phyloP scores from a whole-genome alignment of 2,329 filamentous ascomycete genomes.

The Ustulina deusta region DNA sequence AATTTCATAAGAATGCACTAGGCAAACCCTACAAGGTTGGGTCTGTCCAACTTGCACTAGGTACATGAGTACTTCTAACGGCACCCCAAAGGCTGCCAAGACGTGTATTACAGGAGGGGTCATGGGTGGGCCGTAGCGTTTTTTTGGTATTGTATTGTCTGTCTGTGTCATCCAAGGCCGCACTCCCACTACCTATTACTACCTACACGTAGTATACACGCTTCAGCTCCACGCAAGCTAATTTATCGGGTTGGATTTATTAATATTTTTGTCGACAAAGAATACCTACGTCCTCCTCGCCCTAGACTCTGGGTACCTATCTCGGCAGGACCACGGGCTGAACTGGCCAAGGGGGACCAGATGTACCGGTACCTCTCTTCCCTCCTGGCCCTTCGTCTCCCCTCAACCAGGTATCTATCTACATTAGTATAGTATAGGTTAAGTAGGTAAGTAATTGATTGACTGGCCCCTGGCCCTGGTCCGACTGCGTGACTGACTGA shows the following conservation, averaged over 20 bases:
- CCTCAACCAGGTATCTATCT: conserved; percentile 16
- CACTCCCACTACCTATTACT: not conserved
- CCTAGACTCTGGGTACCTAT: conserved; percentile 18
- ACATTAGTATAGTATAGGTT: not conserved
- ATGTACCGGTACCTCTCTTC: conserved; percentile 22
- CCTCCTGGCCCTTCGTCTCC: conserved; percentile 13
- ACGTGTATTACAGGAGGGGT: conserved; percentile 5
- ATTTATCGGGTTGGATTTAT: conserved; percentile 23
- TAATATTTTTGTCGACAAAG: conserved; percentile 14
- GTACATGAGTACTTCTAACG: conserved; percentile 6
- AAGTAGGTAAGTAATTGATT: not conserved
- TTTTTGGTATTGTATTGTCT: not conserved
- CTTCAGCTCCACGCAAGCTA: conserved; percentile 25
- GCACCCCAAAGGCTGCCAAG: conserved; percentile 3
- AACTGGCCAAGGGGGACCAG: not conserved
- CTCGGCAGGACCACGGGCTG: conserved; percentile 14
- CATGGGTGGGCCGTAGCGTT: not conserved
- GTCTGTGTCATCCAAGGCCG: conserved; percentile 3
- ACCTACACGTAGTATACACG: conserved; percentile 5
- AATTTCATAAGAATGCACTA: not conserved
- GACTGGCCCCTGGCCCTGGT: conserved; percentile 29
- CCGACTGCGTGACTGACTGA: conserved; percentile 26
- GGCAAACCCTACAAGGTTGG: conserved; percentile 2
- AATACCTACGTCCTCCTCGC: not conserved
- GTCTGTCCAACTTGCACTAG: not conserved